Conservation (phyloP, 495 filamentous ascomycete genomes). For the Penicillium steckii region DNA sequence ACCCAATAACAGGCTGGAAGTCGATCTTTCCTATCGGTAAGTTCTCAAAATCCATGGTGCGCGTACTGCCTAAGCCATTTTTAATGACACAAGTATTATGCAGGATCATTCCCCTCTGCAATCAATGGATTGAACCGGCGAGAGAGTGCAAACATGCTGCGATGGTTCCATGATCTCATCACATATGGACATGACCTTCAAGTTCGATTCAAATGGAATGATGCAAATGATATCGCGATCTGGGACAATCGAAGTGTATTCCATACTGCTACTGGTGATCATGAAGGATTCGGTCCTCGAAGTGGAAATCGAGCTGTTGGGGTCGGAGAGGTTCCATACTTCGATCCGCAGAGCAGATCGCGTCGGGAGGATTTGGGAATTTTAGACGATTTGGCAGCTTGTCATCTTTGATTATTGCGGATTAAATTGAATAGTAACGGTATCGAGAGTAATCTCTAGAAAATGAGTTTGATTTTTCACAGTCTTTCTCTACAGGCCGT, state of each 20-base stretch:
- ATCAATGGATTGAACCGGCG: constrained; percentile 20
- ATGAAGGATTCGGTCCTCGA: constrained; percentile 55
- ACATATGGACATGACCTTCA: constrained; percentile 72
- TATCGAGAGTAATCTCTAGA: not conserved
- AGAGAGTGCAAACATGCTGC: constrained; percentile 56
- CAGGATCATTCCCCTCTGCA: constrained; percentile 20
- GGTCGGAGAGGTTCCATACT: constrained; percentile 65
- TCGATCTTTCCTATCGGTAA: constrained; percentile 60
- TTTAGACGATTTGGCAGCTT: constrained; percentile 15
- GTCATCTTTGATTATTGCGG: constrained; percentile 15
- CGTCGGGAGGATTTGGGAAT: constrained; percentile 38
- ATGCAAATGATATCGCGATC: constrained; percentile 60
- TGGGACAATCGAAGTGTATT: constrained; percentile 74
- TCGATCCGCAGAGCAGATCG: constrained; percentile 46
- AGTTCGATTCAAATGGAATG: constrained; percentile 60
- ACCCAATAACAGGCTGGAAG: constrained; percentile 78
- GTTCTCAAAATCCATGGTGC: not conserved
- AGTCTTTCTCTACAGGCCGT: not conserved
- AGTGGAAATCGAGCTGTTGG: constrained; percentile 61
- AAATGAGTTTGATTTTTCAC: not conserved
- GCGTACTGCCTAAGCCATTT: not conserved
- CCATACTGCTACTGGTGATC: constrained; percentile 69
- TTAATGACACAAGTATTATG: not conserved
- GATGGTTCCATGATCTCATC: constrained; percentile 59
- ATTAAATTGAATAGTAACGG: too few species aligned